A percentile compares a stretch with the other conserved stretches of the same genome.
These are phyloP conservation scores for Chrysoporthe austroafricana DNA, from an alignment of 2,329 filamentous ascomycete species.

Conservation along the genomic window DNA sequence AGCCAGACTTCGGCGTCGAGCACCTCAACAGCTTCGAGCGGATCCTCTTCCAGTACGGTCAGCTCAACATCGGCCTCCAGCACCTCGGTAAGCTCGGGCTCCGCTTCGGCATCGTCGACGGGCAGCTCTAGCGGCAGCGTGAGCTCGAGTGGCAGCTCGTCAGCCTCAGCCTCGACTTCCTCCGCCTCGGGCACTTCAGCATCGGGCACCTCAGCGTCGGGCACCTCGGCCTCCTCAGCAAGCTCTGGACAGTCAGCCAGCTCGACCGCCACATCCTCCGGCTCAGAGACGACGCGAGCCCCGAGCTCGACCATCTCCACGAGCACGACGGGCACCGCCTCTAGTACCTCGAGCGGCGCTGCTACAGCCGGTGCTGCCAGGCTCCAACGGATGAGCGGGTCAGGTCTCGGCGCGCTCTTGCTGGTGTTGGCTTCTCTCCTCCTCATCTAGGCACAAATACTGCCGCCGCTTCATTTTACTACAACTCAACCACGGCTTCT, in stretches of 20 bases:
- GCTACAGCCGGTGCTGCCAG: slow-evolving; percentile 9
- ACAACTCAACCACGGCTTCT: slow-evolving; percentile 6
- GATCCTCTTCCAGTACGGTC: not conserved
- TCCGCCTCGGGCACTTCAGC: not conserved
- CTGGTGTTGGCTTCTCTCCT: slow-evolving; percentile 24
- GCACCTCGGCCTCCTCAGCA: slow-evolving; percentile 13
- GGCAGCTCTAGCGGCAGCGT: not conserved
- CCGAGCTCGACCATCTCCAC: slow-evolving; percentile 11
- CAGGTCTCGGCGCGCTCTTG: slow-evolving; percentile 17
- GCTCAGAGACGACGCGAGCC: slow-evolving; percentile 2
- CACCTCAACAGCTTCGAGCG: not conserved
- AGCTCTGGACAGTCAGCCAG: slow-evolving; percentile 21
- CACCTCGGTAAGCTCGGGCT: not conserved
- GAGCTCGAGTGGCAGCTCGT: not conserved
- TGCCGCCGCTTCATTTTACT: not conserved
- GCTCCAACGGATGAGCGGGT: slow-evolving; percentile 7
- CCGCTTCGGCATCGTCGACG: not conserved
- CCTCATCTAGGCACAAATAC: slow-evolving; percentile 11
- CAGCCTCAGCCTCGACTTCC: not conserved
- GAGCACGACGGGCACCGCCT: not conserved
- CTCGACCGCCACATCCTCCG: slow-evolving; percentile 10
- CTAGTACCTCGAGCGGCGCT: slow-evolving; percentile 13
- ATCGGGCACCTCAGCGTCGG: not conserved
- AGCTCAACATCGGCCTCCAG: too few relatives aligned
- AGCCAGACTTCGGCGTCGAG: not conserved